These are phyloP conservation scores for Scheffersomyces stipitis DNA, from an alignment of 805 yeast species.

Conservation along the genomic window DNA sequence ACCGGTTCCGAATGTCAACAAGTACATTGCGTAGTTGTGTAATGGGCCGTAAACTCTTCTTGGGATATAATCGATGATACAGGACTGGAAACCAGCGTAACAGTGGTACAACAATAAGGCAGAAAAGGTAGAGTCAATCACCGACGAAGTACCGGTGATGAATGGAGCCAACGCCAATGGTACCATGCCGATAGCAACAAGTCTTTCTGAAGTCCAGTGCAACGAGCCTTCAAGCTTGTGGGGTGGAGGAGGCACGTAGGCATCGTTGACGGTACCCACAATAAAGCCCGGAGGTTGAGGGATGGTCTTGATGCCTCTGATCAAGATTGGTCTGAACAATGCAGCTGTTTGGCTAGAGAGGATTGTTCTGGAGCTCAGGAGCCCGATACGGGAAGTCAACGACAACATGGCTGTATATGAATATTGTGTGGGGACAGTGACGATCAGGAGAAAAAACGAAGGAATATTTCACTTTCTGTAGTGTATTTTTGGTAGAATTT, in stretches of 20 bases:
- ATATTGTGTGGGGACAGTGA: constrained; percentile 3
- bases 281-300: constrained; percentile 75
- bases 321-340: constrained; percentile 17
- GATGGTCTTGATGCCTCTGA: constrained; percentile 45
- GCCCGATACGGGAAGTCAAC: constrained; percentile 29
- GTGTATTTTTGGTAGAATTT: background rate
- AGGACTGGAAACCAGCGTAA: constrained; percentile 70
- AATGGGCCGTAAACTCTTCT: constrained; percentile 66
- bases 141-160: constrained; percentile 50
- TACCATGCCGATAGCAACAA: constrained; percentile 57
- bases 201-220: constrained; percentile 74
- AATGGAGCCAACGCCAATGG: constrained; percentile 67
- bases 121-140: constrained; percentile 57
- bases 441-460: background rate
- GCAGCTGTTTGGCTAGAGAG: constrained; percentile 15
- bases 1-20: constrained; percentile 62
- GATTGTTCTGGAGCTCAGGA: constrained; percentile 13
- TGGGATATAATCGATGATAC: constrained; percentile 80
- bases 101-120: constrained; percentile 61
- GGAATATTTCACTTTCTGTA: background rate
- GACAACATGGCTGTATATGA: constrained; percentile 20
- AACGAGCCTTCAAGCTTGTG: constrained; percentile 62
- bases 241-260: constrained; percentile 60
- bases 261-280: constrained; percentile 72
- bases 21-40: constrained; percentile 60